A percentile compares a stretch with the other conserved stretches of the same genome.
Conservation (phyloP, 495 filamentous ascomycete species). For the Xylaria acuta region DNA sequence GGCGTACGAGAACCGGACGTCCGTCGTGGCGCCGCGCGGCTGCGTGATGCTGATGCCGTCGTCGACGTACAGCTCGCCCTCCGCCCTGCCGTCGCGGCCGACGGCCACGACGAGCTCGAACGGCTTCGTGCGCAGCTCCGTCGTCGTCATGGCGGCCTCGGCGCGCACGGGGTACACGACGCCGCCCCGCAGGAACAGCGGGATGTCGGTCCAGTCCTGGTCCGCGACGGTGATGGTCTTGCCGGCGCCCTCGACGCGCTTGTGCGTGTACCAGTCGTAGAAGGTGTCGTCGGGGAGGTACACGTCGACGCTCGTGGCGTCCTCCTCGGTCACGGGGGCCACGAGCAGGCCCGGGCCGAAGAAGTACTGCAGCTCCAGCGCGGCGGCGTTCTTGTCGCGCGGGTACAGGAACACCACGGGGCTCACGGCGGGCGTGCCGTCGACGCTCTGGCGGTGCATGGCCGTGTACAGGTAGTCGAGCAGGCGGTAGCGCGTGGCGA, state of each 20-base stretch:
- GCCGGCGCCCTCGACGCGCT: slow-evolving; percentile 63
- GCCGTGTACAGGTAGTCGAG: slow-evolving; percentile 87
- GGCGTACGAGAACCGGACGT: slow-evolving; percentile 61
- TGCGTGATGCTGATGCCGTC: slow-evolving; percentile 65
- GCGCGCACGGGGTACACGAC: slow-evolving; percentile 70
- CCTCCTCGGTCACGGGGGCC: slow-evolving; percentile 70
- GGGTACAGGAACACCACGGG: slow-evolving; percentile 79
- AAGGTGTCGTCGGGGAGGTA: slow-evolving; percentile 79
- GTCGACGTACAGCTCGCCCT: slow-evolving; percentile 63
- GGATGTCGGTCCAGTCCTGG: slow-evolving; percentile 69
- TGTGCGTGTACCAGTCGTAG: slow-evolving; percentile 77
- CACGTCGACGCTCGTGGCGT: slow-evolving; percentile 67
- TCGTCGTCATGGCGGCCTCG: slow-evolving; percentile 71
- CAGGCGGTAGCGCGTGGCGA: slow-evolving; percentile 76
- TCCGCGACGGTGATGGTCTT: slow-evolving; percentile 56
- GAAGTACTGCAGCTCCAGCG: slow-evolving; percentile 74
- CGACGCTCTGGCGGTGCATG: slow-evolving; percentile 66
- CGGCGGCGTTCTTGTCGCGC: slow-evolving; percentile 64
- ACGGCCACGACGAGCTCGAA: slow-evolving; percentile 77
- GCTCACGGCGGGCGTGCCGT: slow-evolving; percentile 71
- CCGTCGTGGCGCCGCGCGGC: slow-evolving; percentile 48
- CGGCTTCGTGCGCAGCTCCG: slow-evolving; percentile 66
- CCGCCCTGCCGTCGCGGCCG: slow-evolving; percentile 49
- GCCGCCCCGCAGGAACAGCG: slow-evolving; percentile 74
- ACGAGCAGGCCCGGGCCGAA: slow-evolving; percentile 75